These are phyloP conservation scores for Isatis tinctoria DNA, from an alignment of 345 rosid species.

Conservation along the genomic window DNA sequence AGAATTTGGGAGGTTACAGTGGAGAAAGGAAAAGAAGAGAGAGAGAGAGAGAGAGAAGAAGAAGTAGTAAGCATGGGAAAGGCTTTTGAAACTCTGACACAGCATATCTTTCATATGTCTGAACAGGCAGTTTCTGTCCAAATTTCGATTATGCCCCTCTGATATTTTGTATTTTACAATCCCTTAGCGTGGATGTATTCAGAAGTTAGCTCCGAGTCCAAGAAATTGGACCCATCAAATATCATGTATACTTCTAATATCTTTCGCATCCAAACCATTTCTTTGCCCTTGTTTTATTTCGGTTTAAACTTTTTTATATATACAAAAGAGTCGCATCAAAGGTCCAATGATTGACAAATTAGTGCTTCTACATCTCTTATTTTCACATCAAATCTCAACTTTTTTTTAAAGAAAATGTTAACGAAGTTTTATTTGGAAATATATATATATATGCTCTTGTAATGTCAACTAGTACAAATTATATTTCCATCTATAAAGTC, in stretches of 20 bases:
- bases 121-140: slow-evolving; percentile 23
- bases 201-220: slow-evolving; percentile 20
- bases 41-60: neutral
- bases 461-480: neutral
- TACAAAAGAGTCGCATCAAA: slow-evolving; percentile 18
- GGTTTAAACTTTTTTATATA: neutral
- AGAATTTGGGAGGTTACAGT: slow-evolving; percentile 9
- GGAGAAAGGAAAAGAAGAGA: neutral
- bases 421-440: neutral
- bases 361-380: neutral
- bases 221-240: slow-evolving; percentile 20
- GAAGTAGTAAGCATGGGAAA: neutral
- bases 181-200: slow-evolving; percentile 10
- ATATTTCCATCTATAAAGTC: neutral
- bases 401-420: neutral
- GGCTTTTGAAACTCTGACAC: slow-evolving; percentile 30
- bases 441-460: neutral
- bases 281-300: slow-evolving; percentile 13
- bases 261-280: slow-evolving; percentile 7
- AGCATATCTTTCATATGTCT: slow-evolving; percentile 36
- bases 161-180: slow-evolving; percentile 25
- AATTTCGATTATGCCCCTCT: slow-evolving; percentile 27
- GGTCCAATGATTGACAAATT: slow-evolving; percentile 17
- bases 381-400: neutral
- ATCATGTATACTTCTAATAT: slow-evolving; percentile 5